Percentiles rank a stretch among this genome's conserved stretches.
phyloP scores from a whole-genome alignment of 202 grass and related monocot genomes.

The Hordeum pubiflorum region DNA sequence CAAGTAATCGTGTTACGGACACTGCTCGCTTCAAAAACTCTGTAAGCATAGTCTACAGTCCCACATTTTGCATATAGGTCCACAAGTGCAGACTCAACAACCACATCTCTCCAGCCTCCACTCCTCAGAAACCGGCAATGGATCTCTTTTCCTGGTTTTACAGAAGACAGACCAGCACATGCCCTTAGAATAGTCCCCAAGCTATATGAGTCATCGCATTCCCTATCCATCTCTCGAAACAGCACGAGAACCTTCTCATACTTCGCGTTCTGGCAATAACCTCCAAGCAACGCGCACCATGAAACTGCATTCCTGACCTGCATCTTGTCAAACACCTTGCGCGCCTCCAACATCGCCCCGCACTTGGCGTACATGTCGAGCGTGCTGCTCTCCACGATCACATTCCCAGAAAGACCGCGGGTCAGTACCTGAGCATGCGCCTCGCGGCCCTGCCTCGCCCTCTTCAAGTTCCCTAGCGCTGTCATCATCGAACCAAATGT shows the following conservation, averaged over 20 bases:
- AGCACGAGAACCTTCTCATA: conserved; percentile 41
- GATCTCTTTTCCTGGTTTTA: conserved; percentile 63
- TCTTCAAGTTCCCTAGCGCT: conserved; percentile 52
- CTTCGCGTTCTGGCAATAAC: conserved; percentile 51
- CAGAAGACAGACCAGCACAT: conserved; percentile 55
- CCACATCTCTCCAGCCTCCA: conserved; percentile 35
- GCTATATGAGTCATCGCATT: conserved; percentile 43
- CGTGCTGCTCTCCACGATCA: conserved; percentile 75
- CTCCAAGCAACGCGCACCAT: conserved; percentile 62
- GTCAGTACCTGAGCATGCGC: conserved; percentile 45
- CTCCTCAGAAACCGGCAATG: conserved; percentile 65
- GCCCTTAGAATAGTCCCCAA: conserved; percentile 58
- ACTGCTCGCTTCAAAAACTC: conserved; percentile 43
- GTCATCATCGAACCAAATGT: conserved; percentile 72
- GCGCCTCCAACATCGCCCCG: conserved; percentile 42
- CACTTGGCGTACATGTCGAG: conserved; percentile 86
- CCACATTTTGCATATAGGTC: conserved; percentile 82
- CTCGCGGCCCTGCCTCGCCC: conserved; percentile 45
- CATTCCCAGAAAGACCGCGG: conserved; percentile 44
- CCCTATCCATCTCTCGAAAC: conserved; percentile 53
- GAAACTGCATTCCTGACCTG: conserved; percentile 50
- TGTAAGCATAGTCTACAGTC: conserved; percentile 41
- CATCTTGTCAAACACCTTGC: conserved; percentile 68
- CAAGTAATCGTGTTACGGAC: conserved; percentile 59
- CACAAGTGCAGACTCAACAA: conserved; percentile 63